Base-by-base conservation (phyloP, 805 yeast species). In the Lachancea fermentati region DNA sequence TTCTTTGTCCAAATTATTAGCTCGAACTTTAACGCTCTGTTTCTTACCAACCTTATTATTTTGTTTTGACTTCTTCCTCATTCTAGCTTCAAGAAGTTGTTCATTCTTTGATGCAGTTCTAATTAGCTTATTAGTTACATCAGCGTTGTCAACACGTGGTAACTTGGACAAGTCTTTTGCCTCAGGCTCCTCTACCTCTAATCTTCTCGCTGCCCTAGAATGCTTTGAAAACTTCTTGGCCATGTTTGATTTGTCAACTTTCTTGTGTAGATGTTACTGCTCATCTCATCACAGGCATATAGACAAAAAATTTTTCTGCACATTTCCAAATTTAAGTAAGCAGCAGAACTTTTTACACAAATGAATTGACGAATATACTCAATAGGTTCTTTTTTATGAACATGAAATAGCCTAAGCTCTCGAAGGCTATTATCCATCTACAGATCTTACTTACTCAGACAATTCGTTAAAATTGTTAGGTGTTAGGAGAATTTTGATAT, bases 181-280 rank as follows among this genome's bases (percentile, higher is more conserved):
- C 51, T 72, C 75, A 1, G 72, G 67, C 14, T 65, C 70, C 3
- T 55, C 63, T 11, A 65, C 60, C 44, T 71, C 75, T 5, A 81
- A 82, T 57, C 87, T 70, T 64, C 89, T 77, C 2, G 93, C 89
- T 2, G 88, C 87, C 65, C 93, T 73, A 32, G 88, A 79, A 45
- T 73, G 78, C 49, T 80, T 81, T 14, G 86, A 79, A 19, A 79
- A 73, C 66, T 49, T 54, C 39, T 45, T 54, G 5, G 51, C 55
- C 58, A 54, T 55, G 14, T 18, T 34, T n/a, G 11, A 13, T 17
- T 17, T 26, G n/a, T 19, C 18, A 9, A n/a, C 6, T 34, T 11
- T 4, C 9, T n/a, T 13, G 16, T 22, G 9, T n/a, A 18, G 29
- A 13, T 4, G 15, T n/a, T n/a, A 6, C 8, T 7, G 4, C 4